phyloP scores from a whole-genome alignment of 371 early-diverging fungal genomes.

The Mortierella sp. region DNA sequence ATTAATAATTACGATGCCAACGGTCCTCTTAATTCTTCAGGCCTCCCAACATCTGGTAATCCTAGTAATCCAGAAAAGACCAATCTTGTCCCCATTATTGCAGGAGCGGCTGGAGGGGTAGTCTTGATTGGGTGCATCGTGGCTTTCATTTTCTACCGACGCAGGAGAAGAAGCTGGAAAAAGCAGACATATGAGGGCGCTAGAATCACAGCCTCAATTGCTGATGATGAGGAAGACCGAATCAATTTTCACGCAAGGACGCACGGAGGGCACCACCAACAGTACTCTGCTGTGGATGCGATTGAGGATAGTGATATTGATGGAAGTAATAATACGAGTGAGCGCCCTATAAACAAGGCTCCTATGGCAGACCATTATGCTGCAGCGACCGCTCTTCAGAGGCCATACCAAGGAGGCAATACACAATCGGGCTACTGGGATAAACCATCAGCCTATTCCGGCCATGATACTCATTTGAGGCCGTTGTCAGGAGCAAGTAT shows the following conservation, averaged over 20 bases:
- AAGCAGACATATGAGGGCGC: not conserved
- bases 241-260: not conserved
- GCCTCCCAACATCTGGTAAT: not conserved
- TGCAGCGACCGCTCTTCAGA: not conserved
- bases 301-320: not conserved
- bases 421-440: not conserved
- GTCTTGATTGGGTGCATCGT: constrained; percentile 4
- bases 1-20: not conserved
- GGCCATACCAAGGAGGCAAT: not conserved
- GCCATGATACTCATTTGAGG: not conserved
- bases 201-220: not conserved
- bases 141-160: not conserved
- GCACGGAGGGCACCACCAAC: not conserved
- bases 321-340: not conserved
- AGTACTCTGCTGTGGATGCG: not conserved
- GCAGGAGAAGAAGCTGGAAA: constrained; percentile 2
- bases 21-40: not conserved
- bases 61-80: constrained; percentile 4
- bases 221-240: constrained; percentile 7
- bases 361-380: not conserved
- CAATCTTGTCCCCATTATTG: constrained; percentile 18
- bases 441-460: not conserved
- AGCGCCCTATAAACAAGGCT: not conserved
- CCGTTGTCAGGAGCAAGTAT: not conserved
- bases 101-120: constrained; percentile 8